phyloP scores from a whole-genome alignment of 1,139 yeast species.

The Yamadazyma mexicana region DNA sequence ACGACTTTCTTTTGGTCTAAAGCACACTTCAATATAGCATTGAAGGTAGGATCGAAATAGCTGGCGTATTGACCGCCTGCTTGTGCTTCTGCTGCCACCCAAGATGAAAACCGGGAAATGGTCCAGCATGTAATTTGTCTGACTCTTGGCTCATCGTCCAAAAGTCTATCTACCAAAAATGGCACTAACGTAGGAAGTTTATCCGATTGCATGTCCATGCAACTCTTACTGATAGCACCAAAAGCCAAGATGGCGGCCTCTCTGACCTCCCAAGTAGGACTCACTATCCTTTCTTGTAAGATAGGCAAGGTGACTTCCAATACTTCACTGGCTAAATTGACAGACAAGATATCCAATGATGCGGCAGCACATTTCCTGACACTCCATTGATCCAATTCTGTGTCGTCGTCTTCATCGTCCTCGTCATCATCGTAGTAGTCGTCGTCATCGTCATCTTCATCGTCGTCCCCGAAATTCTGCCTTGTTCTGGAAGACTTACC shows the following conservation, averaged over 20 bases:
- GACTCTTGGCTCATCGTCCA: constrained; percentile 79
- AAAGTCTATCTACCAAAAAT: constrained; percentile 75
- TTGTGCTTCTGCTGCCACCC: constrained; percentile 73
- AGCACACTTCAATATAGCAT: constrained; percentile 71
- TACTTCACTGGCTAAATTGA: constrained; percentile 66
- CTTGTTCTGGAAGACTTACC: constrained; percentile 6
- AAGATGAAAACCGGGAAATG: constrained; percentile 74
- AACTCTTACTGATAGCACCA: constrained; percentile 94
- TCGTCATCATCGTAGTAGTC: constrained; percentile 55
- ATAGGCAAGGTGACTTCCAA: constrained; percentile 70
- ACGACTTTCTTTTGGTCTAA: constrained; percentile 86
- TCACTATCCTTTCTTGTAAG: constrained; percentile 66
- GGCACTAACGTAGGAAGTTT: constrained; percentile 83
- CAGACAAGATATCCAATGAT: constrained; percentile 78
- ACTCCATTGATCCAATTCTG: constrained; percentile 77
- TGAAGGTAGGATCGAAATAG: constrained; percentile 75
- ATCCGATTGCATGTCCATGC: constrained; percentile 67
- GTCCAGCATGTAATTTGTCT: constrained; percentile 97
- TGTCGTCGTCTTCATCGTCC: constrained; percentile 66
- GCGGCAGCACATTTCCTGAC: constrained; percentile 94
- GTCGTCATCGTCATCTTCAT: constrained; percentile 24
- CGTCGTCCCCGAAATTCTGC: constrained; percentile 10
- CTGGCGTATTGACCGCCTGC: constrained; percentile 62
- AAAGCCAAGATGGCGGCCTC: constrained; percentile 93
- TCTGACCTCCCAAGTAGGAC: constrained; percentile 80